Evolutionary conservation across 768 basidiomycete species (phyloP).

Genomic region (Macrolepiota albuminosa): DNA sequence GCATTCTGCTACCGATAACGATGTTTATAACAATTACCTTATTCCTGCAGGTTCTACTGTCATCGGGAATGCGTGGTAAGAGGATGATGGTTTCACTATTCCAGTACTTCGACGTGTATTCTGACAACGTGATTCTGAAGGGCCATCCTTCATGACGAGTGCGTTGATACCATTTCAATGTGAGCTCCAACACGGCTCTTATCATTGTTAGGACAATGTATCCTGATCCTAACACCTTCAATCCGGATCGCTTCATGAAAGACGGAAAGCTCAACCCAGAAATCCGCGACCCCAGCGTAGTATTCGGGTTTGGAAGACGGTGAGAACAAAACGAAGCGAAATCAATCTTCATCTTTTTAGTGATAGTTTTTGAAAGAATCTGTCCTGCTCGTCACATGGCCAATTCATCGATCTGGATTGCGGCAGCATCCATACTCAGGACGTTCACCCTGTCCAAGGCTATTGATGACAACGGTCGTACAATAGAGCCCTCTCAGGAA

Average conservation of each 20-base stretch:
- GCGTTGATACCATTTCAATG: neutral
- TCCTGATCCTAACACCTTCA: constrained; percentile 25
- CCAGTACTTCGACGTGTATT: neutral
- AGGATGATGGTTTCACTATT: neutral
- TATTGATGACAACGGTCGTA: constrained; percentile 13
- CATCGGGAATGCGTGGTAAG: constrained; percentile 27
- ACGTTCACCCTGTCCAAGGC: constrained; percentile 23
- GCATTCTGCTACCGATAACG: constrained; percentile 24
- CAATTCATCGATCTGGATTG: constrained; percentile 23
- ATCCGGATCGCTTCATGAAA: constrained; percentile 34
- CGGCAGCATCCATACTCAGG: constrained; percentile 23
- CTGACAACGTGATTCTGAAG: constrained; percentile 15
- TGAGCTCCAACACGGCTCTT: neutral
- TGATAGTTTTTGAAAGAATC: constrained; percentile 4
- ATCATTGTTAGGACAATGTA: constrained; percentile 15
- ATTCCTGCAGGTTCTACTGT: constrained; percentile 30
- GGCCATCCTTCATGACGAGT: constrained; percentile 29
- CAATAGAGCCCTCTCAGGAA: constrained; percentile 12
- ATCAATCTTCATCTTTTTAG: neutral
- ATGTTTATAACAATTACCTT: constrained; percentile 29
- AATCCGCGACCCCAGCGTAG: constrained; percentile 11
- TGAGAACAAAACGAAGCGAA: neutral
- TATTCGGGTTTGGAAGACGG: constrained; percentile 21
- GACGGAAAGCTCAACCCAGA: constrained; percentile 14
- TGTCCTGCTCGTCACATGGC: constrained; percentile 32